phyloP scores from a whole-genome alignment of 2,329 filamentous ascomycete species.

The Teratosphaeriaceae sp. region DNA sequence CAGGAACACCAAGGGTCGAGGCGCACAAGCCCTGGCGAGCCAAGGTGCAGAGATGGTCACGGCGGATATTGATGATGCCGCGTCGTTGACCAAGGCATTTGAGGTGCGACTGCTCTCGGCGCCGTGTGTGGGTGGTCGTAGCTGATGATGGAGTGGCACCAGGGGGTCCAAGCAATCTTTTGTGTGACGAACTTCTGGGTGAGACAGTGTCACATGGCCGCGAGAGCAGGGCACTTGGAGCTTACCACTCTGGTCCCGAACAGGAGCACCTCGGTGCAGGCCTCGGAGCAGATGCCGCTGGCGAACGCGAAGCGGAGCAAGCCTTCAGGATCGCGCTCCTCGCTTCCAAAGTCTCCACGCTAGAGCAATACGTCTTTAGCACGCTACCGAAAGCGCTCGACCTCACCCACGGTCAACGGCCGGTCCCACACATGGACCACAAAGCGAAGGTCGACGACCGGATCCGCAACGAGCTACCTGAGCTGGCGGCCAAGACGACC shows the following conservation, averaged over 20 bases:
- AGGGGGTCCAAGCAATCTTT: constrained; percentile 5
- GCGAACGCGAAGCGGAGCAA: constrained; percentile 11
- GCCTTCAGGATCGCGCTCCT: constrained; percentile 14
- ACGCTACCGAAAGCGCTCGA: constrained; percentile 10
- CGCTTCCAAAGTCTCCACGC: constrained; percentile 4
- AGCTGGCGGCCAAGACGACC: constrained; percentile 13
- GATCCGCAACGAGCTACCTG: constrained; percentile 9
- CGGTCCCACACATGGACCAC: constrained; percentile 13
- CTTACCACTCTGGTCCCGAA: too few relatives aligned
- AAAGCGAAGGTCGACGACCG: constrained; percentile 15
- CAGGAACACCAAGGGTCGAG: constrained; percentile 1
- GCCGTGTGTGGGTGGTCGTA: background rate
- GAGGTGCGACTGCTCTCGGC: background rate
- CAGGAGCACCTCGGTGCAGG: background rate
- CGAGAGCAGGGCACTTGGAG: too few relatives aligned
- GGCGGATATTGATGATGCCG: constrained; percentile 5
- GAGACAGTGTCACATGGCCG: too few relatives aligned
- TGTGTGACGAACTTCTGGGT: constrained; percentile 7
- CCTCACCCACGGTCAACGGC: constrained; percentile 6
- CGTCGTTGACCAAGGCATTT: constrained; percentile 4
- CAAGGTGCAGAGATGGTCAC: constrained; percentile 4
- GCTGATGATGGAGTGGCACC: background rate
- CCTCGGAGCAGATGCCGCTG: constrained; percentile 7
- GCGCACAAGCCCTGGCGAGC: constrained; percentile 3
- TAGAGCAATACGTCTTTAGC: constrained; percentile 14